Conservation (phyloP, 1,284 basidiomycete species). For the Ganoderma sinense region DNA sequence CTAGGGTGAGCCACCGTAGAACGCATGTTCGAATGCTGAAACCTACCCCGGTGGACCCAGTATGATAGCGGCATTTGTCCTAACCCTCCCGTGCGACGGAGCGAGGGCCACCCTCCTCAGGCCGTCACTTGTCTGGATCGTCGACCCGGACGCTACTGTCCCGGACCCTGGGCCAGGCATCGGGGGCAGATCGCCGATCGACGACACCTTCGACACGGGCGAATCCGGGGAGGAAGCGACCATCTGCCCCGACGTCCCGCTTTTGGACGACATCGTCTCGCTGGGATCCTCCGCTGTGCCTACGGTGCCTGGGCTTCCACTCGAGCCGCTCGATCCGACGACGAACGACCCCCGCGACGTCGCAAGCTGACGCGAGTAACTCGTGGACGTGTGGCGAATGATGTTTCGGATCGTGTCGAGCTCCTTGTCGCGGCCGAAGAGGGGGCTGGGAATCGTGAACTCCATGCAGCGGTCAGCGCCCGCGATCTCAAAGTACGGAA, state of each 20-base stretch:
- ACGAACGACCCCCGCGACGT: constrained; percentile 49
- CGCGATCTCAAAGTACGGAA: constrained; percentile 71
- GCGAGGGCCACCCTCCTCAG: constrained; percentile 52
- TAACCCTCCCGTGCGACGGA: constrained; percentile 48
- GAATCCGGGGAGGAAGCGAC: constrained; percentile 28
- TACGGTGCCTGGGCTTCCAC: constrained; percentile 41
- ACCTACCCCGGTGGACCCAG: constrained; percentile 68
- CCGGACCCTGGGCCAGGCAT: constrained; percentile 27
- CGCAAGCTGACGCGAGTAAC: constrained; percentile 63
- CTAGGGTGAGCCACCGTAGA: background rate
- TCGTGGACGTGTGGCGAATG: constrained; percentile 67
- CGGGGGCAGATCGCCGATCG: constrained; percentile 25
- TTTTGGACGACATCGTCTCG: constrained; percentile 54
- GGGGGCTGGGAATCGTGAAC: constrained; percentile 70
- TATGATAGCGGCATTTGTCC: constrained; percentile 68
- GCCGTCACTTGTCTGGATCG: constrained; percentile 45
- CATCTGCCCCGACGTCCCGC: constrained; percentile 43
- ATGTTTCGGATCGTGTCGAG: constrained; percentile 70
- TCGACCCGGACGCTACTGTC: constrained; percentile 42
- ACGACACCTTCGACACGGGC: constrained; percentile 30
- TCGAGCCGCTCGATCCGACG: constrained; percentile 45
- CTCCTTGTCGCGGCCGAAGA: constrained; percentile 77
- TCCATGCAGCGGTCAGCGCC: constrained; percentile 69
- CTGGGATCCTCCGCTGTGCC: constrained; percentile 48
- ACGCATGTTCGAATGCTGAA: too few species aligned